Conservation (phyloP, 2,329 filamentous ascomycete genomes). For the Colletotrichum gigasporum region DNA sequence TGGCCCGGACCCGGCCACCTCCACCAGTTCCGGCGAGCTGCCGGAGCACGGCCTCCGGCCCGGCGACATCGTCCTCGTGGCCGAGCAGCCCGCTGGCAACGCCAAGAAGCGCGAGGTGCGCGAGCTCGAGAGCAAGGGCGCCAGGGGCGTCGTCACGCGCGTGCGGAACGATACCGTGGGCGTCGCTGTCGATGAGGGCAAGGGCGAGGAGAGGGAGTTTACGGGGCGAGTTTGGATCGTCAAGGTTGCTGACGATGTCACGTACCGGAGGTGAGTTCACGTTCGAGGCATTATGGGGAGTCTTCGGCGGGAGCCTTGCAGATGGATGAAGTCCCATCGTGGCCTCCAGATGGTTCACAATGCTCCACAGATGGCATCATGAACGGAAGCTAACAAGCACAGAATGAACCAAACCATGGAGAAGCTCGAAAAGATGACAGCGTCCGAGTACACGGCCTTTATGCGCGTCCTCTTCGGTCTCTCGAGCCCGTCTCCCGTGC, state of each 20-base stretch:
- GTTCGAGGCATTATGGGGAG: not conserved
- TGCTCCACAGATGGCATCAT: not conserved
- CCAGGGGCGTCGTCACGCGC: conserved; percentile 75
- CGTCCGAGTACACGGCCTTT: conserved; percentile 67
- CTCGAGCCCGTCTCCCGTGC: conserved; percentile 59
- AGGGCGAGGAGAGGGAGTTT: conserved; percentile 54
- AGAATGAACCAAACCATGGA: conserved; percentile 73
- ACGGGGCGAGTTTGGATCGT: conserved; percentile 68
- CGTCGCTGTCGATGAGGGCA: conserved; percentile 76
- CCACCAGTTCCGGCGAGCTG: conserved; percentile 59
- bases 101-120: conserved; percentile 78
- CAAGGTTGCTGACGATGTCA: conserved; percentile 75
- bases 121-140: conserved; percentile 74
- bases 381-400: not conserved
- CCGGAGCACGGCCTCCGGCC: conserved; percentile 80
- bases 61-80: conserved; percentile 81
- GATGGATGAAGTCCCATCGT: not conserved
- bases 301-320: not conserved
- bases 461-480: conserved; percentile 71
- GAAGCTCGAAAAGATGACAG: conserved; percentile 65
- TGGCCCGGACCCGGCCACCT: conserved; percentile 74
- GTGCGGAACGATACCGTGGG: conserved; percentile 67
- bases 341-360: too few relatives aligned
- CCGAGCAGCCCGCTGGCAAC: conserved; percentile 77
- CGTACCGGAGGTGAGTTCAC: conserved; percentile 61